These are phyloP conservation scores for Chenopodium formosanum DNA, from an alignment of 148 eudicot genomes.

Conservation along the genomic window DNA sequence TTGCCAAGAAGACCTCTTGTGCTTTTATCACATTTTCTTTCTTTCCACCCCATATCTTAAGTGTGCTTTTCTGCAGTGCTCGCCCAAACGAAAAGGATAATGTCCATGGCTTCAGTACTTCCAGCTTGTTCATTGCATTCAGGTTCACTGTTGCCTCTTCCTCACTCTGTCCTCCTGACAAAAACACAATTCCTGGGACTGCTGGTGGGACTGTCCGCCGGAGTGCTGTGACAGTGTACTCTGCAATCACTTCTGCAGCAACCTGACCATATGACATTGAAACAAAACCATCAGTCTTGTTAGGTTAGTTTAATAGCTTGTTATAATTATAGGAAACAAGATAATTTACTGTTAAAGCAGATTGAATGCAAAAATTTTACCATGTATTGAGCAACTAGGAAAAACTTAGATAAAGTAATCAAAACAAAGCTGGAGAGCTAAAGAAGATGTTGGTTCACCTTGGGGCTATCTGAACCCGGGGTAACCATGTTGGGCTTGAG, in stretches of 20 bases:
- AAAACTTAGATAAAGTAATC: neutral
- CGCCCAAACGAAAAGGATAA: slow-evolving; percentile 87
- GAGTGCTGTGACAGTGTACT: slow-evolving; percentile 74
- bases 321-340: neutral
- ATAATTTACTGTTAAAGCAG: no score
- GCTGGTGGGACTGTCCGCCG: slow-evolving; percentile 85
- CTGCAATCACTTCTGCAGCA: slow-evolving; percentile 72
- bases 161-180: slow-evolving; percentile 94
- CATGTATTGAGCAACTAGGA: neutral
- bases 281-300: neutral
- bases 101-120: slow-evolving; percentile 77
- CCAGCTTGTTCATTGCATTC: slow-evolving; percentile 79
- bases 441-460: slow-evolving; percentile 34
- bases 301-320: neutral
- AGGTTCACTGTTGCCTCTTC: slow-evolving; percentile 78
- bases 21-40: slow-evolving; percentile 73
- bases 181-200: slow-evolving; percentile 84
- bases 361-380: no score
- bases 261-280: slow-evolving; percentile 44
- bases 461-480: slow-evolving; percentile 85
- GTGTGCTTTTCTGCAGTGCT: slow-evolving; percentile 84
- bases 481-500: slow-evolving; percentile 96
- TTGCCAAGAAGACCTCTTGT: slow-evolving; percentile 55
- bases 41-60: slow-evolving; percentile 82
- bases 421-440: neutral